Evolutionary conservation across 2,329 filamentous ascomycete species (phyloP).

Genomic region (Ophiostoma piceae): DNA sequence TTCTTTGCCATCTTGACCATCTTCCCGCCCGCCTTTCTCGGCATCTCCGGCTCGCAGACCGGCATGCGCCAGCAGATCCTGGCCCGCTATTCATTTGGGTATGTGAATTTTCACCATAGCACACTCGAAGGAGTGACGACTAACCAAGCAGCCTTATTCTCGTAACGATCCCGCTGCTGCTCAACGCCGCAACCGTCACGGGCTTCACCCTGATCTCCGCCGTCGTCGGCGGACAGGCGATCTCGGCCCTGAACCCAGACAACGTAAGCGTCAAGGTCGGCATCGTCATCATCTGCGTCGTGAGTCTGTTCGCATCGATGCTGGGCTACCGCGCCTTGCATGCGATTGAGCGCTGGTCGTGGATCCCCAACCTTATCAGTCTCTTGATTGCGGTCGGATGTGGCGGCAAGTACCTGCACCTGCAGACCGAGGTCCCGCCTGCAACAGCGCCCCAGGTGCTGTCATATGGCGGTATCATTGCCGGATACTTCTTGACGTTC

Average conservation of each 20-base stretch:
- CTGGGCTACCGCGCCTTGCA: constrained; percentile 52
- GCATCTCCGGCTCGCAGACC: constrained; percentile 50
- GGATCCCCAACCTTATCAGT: constrained; percentile 51
- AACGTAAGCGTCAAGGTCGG: constrained; percentile 49
- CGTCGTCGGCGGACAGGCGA: constrained; percentile 51
- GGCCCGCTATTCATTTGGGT: constrained; percentile 57
- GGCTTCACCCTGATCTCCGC: constrained; percentile 54
- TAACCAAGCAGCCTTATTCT: constrained; percentile 40
- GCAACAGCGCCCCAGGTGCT: constrained; percentile 38
- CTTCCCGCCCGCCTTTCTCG: constrained; percentile 51
- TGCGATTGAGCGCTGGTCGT: constrained; percentile 51
- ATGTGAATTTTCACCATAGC: not conserved
- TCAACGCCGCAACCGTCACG: constrained; percentile 53
- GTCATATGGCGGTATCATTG: constrained; percentile 44
- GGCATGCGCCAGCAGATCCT: constrained; percentile 57
- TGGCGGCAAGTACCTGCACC: constrained; percentile 45
- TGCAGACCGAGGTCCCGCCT: constrained; percentile 41
- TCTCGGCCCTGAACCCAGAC: constrained; percentile 44
- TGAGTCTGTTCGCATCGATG: constrained; percentile 51
- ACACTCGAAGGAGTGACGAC: constrained; percentile 20
- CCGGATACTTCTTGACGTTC: constrained; percentile 52
- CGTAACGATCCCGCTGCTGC: constrained; percentile 46
- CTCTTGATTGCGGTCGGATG: constrained; percentile 50
- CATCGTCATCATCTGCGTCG: constrained; percentile 51
- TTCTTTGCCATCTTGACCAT: constrained; percentile 54